A percentile compares a stretch with the other conserved stretches of the same genome.
phyloP scores from a whole-genome alignment of 768 basidiomycete species.

The Strobilomyces confusus region DNA sequence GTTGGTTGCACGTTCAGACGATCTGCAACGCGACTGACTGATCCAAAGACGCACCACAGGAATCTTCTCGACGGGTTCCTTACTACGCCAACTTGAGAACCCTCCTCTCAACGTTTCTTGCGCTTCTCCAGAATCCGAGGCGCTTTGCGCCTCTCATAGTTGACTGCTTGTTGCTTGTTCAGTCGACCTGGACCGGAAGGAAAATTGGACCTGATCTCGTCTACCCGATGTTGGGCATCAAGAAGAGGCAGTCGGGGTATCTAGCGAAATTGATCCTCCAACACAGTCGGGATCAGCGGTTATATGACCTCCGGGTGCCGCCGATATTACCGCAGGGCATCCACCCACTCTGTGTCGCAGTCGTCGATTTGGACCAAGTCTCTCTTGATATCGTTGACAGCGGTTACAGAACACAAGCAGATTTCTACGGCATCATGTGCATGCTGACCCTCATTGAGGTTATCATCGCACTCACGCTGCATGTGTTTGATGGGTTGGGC shows the following conservation, averaged over 20 bases:
- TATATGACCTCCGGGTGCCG: neutral
- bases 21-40: too few relatives aligned
- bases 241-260: neutral
- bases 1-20: too few relatives aligned
- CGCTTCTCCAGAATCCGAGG: too few relatives aligned
- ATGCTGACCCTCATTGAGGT: neutral
- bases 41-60: too few relatives aligned
- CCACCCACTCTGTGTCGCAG: too few relatives aligned
- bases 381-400: neutral
- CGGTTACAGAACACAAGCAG: neutral
- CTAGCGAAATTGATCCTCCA: conserved; percentile 1
- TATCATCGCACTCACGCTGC: neutral
- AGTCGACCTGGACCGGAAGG: neutral
- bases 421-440: neutral
- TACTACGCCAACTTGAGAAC: too few relatives aligned
- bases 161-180: neutral
- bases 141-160: too few relatives aligned
- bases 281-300: neutral
- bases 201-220: too few relatives aligned
- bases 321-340: neutral
- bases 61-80: too few relatives aligned
- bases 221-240: conserved; percentile 3
- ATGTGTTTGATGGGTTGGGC: neutral
- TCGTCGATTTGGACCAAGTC: too few relatives aligned
- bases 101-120: too few relatives aligned